Evolutionary conservation across 208 protist genomes (phyloP), one percentile per base, ranked within the genome.

Genomic region (Novymonas esmeraldas): DNA sequence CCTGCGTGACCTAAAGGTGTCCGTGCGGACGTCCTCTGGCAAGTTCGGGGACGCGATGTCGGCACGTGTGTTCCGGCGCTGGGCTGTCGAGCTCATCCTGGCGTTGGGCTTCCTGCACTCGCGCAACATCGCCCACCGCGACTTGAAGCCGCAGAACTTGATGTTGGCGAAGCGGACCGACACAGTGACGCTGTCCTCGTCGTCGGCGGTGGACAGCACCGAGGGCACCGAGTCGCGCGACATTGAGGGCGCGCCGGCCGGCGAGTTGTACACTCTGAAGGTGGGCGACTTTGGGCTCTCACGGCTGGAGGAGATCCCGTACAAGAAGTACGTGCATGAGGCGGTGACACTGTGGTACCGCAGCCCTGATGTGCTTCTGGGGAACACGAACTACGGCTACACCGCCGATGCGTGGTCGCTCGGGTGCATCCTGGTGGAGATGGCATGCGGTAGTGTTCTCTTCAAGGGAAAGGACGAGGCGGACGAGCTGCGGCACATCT

Each of bases 281-380:
- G 72, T 98, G 10, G 87, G 73, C 28, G 94, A 98, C 70, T 97
- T 97, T 81, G 92, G 92, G 18, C 81, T 98, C 24, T 82, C 86
- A 0, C 81, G 92, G 34, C 16, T 89, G 2, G 89, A 95, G 56
- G 94, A 82, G 28, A 96, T 97, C 38, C 89, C 94, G 24, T 81
- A 97, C 52, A 95, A 94, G 61, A 97, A 97, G 64, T 94, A 95
- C 66, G 77, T 84, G 54, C 93, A 95, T 65, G 91, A 95, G 64
- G 89, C 86, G 29, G 81, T 97, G 29, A 98, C 97, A n/a, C 67
- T 98, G 28, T 98, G 96, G 95, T 98, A 98, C 63, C 88, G 95
- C 57, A 85, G 90, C 38, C 97, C 97, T 6, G 97, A 98, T 68
- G 77, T 98, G 10, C 68, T 98, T 10, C 77, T 98, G 2, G 92